phyloP scores from a whole-genome alignment of 345 rosid species.

The Ceriops zippeliana region DNA sequence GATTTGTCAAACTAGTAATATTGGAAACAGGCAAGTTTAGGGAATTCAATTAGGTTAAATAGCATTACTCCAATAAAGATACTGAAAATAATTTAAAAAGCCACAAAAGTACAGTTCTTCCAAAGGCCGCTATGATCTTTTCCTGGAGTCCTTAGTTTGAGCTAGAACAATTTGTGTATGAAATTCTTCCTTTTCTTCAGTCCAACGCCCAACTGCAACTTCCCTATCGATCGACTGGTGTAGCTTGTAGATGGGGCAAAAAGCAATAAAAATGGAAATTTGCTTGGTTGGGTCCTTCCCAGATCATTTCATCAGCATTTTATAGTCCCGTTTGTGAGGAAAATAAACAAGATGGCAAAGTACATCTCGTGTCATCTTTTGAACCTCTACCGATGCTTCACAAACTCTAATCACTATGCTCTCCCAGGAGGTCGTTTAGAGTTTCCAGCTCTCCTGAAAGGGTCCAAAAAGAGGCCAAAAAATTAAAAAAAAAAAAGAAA shows the following conservation, averaged over 20 bases:
- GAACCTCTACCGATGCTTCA: slow-evolving; percentile 6
- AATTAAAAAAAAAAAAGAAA: too few relatives aligned
- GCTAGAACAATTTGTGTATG: slow-evolving; percentile 19
- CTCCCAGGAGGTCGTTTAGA: slow-evolving; percentile 51
- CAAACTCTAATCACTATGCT: slow-evolving; percentile 25
- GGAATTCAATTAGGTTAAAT: too few relatives aligned
- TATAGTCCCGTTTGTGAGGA: slow-evolving; percentile 17
- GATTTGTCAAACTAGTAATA: too few relatives aligned
- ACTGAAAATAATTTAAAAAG: background rate
- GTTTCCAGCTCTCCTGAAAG: slow-evolving; percentile 52
- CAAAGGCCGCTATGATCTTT: slow-evolving; percentile 15
- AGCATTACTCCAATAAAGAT: too few relatives aligned
- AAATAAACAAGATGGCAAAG: slow-evolving; percentile 27
- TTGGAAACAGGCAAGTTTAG: too few relatives aligned
- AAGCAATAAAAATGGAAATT: too few relatives aligned
- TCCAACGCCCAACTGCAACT: slow-evolving; percentile 4
- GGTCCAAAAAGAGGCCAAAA: background rate
- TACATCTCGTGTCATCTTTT: slow-evolving; percentile 12
- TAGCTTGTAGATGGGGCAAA: background rate
- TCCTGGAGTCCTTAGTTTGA: slow-evolving; percentile 19
- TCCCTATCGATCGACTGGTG: slow-evolving; percentile 2
- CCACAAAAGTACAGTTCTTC: background rate
- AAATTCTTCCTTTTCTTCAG: slow-evolving; percentile 35
- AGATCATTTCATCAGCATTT: slow-evolving; percentile 15
- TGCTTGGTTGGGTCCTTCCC: slow-evolving; percentile 6